Conservation (phyloP, 805 yeast species). For the Kodamaea kaohsiungensis region DNA sequence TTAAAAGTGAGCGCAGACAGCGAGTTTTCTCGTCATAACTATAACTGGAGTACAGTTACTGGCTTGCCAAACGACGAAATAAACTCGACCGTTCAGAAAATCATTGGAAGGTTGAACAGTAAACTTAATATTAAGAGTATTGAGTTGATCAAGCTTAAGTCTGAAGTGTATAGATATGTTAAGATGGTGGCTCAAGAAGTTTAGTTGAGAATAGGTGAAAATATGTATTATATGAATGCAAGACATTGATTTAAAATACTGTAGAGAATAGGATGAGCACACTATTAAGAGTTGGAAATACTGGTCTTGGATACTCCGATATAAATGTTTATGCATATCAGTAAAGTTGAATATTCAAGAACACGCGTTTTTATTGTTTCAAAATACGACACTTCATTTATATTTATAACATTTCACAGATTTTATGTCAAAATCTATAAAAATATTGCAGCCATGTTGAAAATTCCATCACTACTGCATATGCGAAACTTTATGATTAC, state of each 20-base stretch:
- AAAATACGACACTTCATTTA: not conserved
- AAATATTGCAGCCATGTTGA: not conserved
- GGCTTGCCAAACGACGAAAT: conserved; percentile 39
- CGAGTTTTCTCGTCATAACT: not conserved
- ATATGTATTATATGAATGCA: not conserved
- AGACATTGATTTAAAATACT: not conserved
- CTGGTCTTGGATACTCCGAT: no score
- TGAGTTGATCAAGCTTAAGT: conserved; percentile 38
- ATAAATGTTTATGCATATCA: no score
- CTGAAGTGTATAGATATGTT: conserved; percentile 43
- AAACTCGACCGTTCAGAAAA: conserved; percentile 33
- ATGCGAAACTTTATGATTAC: not conserved
- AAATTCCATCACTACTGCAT: not conserved
- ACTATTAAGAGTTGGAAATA: no score
- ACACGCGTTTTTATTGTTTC: not conserved
- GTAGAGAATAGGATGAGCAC: no score
- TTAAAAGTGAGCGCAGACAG: conserved; percentile 7
- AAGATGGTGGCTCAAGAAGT: conserved; percentile 38
- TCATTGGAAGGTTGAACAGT: conserved; percentile 42
- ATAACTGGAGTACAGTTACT: conserved; percentile 38
- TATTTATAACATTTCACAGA: not conserved
- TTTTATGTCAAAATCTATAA: not conserved
- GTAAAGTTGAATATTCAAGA: no score
- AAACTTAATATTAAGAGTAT: conserved; percentile 38
- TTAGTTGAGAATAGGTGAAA: conserved; percentile 8